Conservation (phyloP, 495 filamentous ascomycete genomes). For the Delitschia confertaspora region DNA sequence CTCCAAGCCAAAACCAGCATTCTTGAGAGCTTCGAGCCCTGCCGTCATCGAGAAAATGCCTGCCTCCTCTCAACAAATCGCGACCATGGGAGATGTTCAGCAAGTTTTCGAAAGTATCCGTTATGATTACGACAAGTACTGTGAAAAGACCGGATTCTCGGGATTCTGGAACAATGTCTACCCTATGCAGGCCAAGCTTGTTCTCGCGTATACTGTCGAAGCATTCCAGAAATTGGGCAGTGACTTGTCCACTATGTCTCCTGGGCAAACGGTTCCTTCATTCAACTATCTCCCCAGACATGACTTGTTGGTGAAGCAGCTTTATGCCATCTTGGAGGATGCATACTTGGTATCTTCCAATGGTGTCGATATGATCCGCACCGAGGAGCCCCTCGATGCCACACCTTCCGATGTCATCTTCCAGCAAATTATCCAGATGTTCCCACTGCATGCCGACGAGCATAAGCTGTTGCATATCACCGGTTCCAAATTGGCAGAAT, state of each 20-base stretch:
- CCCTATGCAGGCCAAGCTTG: slow-evolving; percentile 21
- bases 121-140: slow-evolving; percentile 7
- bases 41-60: too few species aligned
- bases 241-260: neutral
- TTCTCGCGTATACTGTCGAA: slow-evolving; percentile 27
- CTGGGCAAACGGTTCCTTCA: neutral
- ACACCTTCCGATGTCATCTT: neutral
- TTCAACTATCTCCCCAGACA: neutral
- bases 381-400: too few species aligned
- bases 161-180: slow-evolving; percentile 19
- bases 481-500: neutral
- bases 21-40: too few species aligned
- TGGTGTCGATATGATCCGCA: neutral
- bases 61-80: too few species aligned
- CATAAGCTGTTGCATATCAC: neutral
- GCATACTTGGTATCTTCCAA: neutral
- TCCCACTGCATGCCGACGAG: neutral
- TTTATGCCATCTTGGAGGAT: neutral
- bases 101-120: slow-evolving; percentile 11
- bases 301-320: neutral
- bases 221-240: slow-evolving; percentile 24
- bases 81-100: too few species aligned
- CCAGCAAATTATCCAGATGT: neutral
- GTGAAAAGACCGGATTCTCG: slow-evolving; percentile 2
- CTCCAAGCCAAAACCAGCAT: too few species aligned